Conservation (phyloP, 306 rosid species). For the Acmispon strigosus region DNA sequence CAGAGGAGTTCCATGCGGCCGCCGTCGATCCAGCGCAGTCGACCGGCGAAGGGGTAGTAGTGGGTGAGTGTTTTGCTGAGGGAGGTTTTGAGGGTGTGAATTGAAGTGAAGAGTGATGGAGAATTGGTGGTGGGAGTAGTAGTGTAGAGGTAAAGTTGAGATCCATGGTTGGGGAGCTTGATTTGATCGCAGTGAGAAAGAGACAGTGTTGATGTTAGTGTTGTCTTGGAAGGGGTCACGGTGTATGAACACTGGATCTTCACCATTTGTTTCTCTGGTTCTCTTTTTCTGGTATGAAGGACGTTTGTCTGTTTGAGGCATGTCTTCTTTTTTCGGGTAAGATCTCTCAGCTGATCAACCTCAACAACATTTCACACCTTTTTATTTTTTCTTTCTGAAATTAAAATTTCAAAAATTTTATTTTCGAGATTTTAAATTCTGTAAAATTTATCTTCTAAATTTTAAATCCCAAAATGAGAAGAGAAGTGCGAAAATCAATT, state of each 20-base stretch:
- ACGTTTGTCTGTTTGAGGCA: too few relatives aligned
- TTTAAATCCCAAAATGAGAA: too few relatives aligned
- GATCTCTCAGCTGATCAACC: too few relatives aligned
- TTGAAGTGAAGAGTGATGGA: not conserved
- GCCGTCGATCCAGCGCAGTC: not conserved
- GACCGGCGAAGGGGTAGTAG: slow-evolving; percentile 23
- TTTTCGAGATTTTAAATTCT: too few relatives aligned
- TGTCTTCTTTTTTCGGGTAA: too few relatives aligned
- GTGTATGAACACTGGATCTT: not conserved
- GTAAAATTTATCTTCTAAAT: too few relatives aligned
- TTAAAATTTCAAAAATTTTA: too few relatives aligned
- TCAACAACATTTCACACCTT: too few relatives aligned
- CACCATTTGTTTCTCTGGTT: not conserved
- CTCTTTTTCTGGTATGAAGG: too few relatives aligned
- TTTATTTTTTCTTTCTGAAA: too few relatives aligned
- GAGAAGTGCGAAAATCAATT: too few relatives aligned
- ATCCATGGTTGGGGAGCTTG: slow-evolving; percentile 23
- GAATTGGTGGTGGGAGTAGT: not conserved
- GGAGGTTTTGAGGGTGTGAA: slow-evolving; percentile 5
- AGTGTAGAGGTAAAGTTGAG: slow-evolving; percentile 9
- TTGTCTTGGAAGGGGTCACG: slow-evolving; percentile 2
- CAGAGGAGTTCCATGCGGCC: slow-evolving; percentile 18
- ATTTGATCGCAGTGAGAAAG: slow-evolving; percentile 28
- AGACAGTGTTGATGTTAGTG: slow-evolving; percentile 9
- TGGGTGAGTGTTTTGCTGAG: slow-evolving; percentile 16